Conservation (phyloP, 2,329 filamentous ascomycete genomes). For the Venturia aucupariae region DNA sequence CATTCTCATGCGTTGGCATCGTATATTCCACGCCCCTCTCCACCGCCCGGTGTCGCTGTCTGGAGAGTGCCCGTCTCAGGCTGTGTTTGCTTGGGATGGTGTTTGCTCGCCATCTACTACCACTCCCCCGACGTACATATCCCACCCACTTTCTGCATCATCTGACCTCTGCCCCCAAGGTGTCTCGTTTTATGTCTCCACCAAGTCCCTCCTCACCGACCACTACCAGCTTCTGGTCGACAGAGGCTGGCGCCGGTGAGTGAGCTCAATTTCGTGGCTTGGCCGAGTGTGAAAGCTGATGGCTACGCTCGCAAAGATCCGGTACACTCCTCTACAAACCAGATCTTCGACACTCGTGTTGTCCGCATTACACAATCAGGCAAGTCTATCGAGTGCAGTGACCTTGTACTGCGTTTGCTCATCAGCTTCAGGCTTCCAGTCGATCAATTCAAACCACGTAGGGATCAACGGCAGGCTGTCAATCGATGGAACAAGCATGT, state of each 20-base stretch:
- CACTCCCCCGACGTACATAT: too few species aligned
- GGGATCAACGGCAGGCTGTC: conserved; percentile 64
- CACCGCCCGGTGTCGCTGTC: conserved; percentile 3
- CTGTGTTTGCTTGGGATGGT: too few species aligned
- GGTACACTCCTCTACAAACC: conserved; percentile 65
- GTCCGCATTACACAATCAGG: conserved; percentile 79
- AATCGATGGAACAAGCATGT: conserved; percentile 69
- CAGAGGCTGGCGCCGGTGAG: conserved; percentile 69
- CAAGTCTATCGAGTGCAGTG: conserved; percentile 19
- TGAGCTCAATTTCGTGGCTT: conserved; percentile 10
- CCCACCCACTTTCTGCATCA: background rate
- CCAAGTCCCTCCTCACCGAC: conserved; percentile 50
- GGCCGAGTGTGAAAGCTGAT: conserved; percentile 10
- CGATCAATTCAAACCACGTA: conserved; percentile 52
- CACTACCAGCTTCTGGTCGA: conserved; percentile 67
- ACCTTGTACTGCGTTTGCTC: background rate
- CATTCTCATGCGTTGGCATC: conserved; percentile 37
- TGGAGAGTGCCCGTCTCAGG: too few species aligned
- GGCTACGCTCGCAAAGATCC: conserved; percentile 27
- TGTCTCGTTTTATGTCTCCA: conserved; percentile 61
- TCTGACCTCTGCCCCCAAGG: conserved; percentile 37
- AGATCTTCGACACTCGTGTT: conserved; percentile 72
- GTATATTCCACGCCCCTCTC: conserved; percentile 11
- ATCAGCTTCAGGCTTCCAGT: conserved; percentile 49
- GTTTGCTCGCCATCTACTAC: too few species aligned